Base-by-base conservation (phyloP, 441 rosid species). In the Eruca vesicaria region DNA sequence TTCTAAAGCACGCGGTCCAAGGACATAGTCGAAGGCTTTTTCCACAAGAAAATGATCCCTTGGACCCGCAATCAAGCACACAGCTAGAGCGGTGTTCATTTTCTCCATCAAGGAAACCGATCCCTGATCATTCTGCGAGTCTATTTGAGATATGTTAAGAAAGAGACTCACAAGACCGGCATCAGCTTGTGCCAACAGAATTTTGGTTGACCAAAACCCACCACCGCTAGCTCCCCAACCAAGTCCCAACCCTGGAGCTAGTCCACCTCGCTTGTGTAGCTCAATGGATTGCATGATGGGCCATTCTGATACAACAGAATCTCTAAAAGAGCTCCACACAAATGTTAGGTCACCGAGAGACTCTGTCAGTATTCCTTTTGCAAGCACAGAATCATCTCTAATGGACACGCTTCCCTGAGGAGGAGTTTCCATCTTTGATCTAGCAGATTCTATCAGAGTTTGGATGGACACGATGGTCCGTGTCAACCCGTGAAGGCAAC, bases 141-240 rank as follows among this genome's bases (percentile, higher is more conserved):
- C 75, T 32, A 41, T 50, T 33, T 73, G 87, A 69, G 89, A 76
- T 66, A 83, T 80, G 48, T 82, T 84, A 64, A 90, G 87, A 86
- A 89, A 80, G 69, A 75, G 76, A 75, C 81, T 78, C 29, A 89
- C 77, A 69, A 95, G 80, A 32, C 69, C 29, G 10, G 92, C 87
- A 72, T 92, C 99, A 61, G 80, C 86, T 83, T 95, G 96, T 48
- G 88, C 89, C 82, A 88, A 80, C 69, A 92, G 73, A 84, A 83
- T 79, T 79, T 74, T 72, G 53, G 64, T 43, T 52, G 99, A 92
- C 97, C 97, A 95, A 83, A 87, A 86, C 71, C 97, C 99, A 74
- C 99, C 98, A 65, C 86, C 88, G 59, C 89, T 79, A 75, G 91
- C 90, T 82, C 99, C 99, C 98, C 98, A 94, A 58, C 99, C 98